phyloP scores from a whole-genome alignment of 2,329 filamentous ascomycete species.

The Grosmannia huntii region DNA sequence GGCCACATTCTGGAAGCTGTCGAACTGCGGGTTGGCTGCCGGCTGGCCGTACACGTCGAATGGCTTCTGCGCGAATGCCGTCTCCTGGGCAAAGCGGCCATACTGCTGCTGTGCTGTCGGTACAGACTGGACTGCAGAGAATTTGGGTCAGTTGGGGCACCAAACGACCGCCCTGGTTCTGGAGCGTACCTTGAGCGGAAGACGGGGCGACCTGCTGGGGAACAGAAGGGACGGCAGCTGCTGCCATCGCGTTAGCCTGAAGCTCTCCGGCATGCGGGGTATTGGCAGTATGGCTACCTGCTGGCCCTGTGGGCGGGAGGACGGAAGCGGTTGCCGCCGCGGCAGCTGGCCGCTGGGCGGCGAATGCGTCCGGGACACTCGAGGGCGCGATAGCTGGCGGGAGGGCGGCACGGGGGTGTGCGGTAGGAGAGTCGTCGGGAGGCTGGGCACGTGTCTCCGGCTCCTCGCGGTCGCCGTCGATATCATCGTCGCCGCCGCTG shows the following conservation, averaged over 20 bases:
- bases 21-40: conserved; percentile 40
- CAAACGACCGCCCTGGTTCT: conserved; percentile 7
- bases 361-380: conserved; percentile 40
- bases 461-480: conserved; percentile 90
- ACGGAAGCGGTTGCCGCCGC: conserved; percentile 20
- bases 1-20: conserved; percentile 33
- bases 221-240: conserved; percentile 17
- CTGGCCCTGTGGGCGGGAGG: conserved; percentile 27
- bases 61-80: conserved; percentile 58
- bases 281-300: conserved; percentile 15
- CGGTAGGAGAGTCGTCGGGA: conserved; percentile 80
- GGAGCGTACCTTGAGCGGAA: conserved; percentile 22
- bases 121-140: neutral
- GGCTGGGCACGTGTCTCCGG: conserved; percentile 89
- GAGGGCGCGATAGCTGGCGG: conserved; percentile 55
- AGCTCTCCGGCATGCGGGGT: neutral
- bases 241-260: conserved; percentile 14
- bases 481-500: conserved; percentile 72
- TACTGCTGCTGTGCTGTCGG: conserved; percentile 46
- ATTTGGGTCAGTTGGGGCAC: conserved; percentile 7
- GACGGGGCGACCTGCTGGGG: conserved; percentile 19
- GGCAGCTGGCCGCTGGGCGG: conserved; percentile 37
- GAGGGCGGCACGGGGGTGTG: conserved; percentile 73
- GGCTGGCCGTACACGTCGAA: conserved; percentile 74
- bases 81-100: conserved; percentile 56